Percentiles rank a stretch among this genome's conserved stretches.
phyloP scores from a whole-genome alignment of 768 basidiomycete species.

The Chalciporus pseudorubinellus region DNA sequence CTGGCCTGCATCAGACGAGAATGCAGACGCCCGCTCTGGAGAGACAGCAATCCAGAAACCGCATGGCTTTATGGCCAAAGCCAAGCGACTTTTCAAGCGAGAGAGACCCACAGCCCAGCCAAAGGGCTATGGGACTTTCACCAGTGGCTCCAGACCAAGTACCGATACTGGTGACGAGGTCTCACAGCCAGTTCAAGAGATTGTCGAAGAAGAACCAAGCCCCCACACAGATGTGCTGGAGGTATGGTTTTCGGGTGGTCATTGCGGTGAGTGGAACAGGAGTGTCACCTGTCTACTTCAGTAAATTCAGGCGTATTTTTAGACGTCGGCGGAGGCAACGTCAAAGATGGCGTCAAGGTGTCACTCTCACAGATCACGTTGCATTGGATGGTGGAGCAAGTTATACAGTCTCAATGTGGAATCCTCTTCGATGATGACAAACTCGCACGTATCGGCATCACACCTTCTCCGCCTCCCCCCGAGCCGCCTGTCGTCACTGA shows the following conservation, averaged over 20 bases:
- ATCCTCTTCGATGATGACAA: slow-evolving; percentile 54
- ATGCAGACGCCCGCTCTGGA: slow-evolving; percentile 22
- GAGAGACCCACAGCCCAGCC: not conserved
- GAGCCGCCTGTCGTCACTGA: slow-evolving; percentile 2
- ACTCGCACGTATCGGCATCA: slow-evolving; percentile 44
- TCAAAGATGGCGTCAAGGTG: slow-evolving; percentile 37
- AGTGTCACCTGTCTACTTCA: not conserved
- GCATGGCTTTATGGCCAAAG: not conserved
- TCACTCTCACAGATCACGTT: slow-evolving; percentile 61
- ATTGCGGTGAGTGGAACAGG: slow-evolving; percentile 49
- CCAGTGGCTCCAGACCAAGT: not conserved
- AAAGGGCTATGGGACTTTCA: not conserved
- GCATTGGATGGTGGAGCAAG: slow-evolving; percentile 78
- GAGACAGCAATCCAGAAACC: not conserved
- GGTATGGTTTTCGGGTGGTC: slow-evolving; percentile 80
- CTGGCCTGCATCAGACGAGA: slow-evolving; percentile 27
- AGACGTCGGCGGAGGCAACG: slow-evolving; percentile 73
- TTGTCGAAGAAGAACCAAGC: not conserved
- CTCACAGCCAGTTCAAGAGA: not conserved
- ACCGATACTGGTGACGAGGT: not conserved
- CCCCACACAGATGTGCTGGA: slow-evolving; percentile 56
- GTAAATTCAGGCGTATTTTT: not conserved
- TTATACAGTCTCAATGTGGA: slow-evolving; percentile 54
- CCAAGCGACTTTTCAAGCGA: slow-evolving; percentile 1
- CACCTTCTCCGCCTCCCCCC: slow-evolving; percentile 1